Evolutionary conservation across 176 grass and related monocot genomes (phyloP).

Genomic region (Thalia dealbata): DNA sequence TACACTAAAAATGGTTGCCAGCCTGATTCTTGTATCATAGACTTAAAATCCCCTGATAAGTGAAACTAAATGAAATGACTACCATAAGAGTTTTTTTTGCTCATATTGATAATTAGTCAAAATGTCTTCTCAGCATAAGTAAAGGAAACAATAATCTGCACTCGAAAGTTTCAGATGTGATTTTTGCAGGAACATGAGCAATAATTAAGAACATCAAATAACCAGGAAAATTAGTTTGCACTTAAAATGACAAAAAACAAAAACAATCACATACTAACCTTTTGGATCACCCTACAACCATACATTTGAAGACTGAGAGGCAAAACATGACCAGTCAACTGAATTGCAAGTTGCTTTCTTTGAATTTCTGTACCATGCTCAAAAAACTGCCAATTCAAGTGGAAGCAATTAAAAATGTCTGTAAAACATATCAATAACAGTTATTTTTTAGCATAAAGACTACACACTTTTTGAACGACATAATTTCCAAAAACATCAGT

Average conservation of each 20-base stretch:
- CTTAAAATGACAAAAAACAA: no score
- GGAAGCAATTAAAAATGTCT: neutral
- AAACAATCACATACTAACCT: conserved; percentile 1
- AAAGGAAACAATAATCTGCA: no score
- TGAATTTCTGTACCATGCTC: conserved; percentile 17
- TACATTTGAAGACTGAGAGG: conserved; percentile 30
- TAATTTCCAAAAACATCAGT: conserved; percentile 34
- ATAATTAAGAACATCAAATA: neutral
- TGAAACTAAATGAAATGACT: no score
- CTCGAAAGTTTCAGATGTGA: no score
- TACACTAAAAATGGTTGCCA: no score
- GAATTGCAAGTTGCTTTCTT: conserved; percentile 17
- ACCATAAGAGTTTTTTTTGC: no score
- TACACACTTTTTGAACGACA: conserved; percentile 33
- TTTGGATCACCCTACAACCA: conserved; percentile 32
- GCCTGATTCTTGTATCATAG: no score
- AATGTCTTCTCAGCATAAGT: no score
- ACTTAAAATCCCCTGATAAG: no score
- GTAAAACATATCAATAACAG: neutral
- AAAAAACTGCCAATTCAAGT: conserved; percentile 15
- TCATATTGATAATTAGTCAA: no score
- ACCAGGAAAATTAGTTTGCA: neutral
- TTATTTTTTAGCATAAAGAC: neutral
- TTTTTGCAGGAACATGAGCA: neutral
- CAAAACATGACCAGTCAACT: conserved; percentile 12